Evolutionary conservation across 441 rosid genomes (phyloP).

Genomic region (Populus hybrid): DNA sequence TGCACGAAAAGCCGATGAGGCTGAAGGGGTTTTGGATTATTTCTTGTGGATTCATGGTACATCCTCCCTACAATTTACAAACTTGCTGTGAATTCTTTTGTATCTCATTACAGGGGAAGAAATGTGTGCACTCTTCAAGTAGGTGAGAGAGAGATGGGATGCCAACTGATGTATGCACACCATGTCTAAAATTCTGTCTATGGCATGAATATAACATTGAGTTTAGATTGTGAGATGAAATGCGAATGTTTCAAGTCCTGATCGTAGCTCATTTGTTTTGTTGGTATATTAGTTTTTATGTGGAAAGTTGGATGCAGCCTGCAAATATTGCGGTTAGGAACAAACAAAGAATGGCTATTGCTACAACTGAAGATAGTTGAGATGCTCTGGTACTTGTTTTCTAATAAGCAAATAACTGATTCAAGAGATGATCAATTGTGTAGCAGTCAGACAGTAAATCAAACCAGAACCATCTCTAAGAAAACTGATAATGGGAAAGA

Average conservation of each 20-base stretch:
- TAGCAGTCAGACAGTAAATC: not conserved
- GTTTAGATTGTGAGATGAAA: not conserved
- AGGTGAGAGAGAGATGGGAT: not conserved
- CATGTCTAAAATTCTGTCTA: not conserved
- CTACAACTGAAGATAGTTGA: not conserved
- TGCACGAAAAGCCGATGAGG: too few species aligned
- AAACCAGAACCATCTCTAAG: not conserved
- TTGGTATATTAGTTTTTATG: not conserved
- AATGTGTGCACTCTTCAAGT: too few species aligned
- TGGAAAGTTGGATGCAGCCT: not conserved
- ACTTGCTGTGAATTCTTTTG: too few species aligned
- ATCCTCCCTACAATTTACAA: too few species aligned
- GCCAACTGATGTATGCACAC: not conserved
- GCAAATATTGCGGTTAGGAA: not conserved
- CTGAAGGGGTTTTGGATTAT: too few species aligned
- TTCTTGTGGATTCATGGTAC: too few species aligned
- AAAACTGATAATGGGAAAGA: not conserved
- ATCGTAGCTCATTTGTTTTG: not conserved
- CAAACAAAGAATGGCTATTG: not conserved
- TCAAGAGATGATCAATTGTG: not conserved
- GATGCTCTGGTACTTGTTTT: not conserved
- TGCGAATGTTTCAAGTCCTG: not conserved
- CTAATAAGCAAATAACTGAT: not conserved
- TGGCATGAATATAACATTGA: not conserved
- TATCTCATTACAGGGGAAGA: not conserved